Conservation (phyloP, 257 asterid species). For the Rubia yunnanensis region DNA sequence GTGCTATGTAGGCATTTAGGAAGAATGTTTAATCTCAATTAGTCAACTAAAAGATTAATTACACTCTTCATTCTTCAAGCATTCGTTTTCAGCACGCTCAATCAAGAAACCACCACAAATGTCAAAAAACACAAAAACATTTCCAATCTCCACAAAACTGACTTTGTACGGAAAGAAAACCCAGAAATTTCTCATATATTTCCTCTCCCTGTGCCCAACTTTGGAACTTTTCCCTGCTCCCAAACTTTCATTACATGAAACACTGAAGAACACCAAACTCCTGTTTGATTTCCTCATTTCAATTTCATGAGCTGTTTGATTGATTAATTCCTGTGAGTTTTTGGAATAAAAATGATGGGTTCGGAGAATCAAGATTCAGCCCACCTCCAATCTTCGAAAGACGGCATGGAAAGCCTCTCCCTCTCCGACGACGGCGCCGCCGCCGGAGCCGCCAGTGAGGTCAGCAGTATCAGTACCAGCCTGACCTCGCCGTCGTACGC, state of each 20-base stretch:
- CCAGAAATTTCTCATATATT: not conserved
- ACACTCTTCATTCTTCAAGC: not conserved
- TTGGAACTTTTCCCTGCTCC: too few relatives aligned
- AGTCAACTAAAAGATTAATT: not conserved
- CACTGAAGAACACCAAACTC: not conserved
- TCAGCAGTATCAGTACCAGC: constrained; percentile 5
- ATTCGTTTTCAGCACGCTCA: not conserved
- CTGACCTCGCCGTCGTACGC: constrained; percentile 54
- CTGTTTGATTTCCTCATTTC: not conserved
- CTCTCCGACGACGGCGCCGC: constrained; percentile 27
- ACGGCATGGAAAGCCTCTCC: constrained; percentile 54
- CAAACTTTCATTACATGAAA: too few relatives aligned
- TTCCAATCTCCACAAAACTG: too few relatives aligned
- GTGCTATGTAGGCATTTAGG: too few relatives aligned
- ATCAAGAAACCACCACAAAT: not conserved
- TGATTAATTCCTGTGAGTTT: not conserved
- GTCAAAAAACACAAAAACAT: too few relatives aligned
- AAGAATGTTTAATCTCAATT: too few relatives aligned
- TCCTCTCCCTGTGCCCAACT: not conserved
- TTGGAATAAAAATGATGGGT: constrained; percentile 27
- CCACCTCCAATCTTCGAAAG: constrained; percentile 15
- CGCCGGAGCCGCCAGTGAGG: constrained; percentile 11
- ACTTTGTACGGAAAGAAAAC: not conserved
- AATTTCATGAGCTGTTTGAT: not conserved
- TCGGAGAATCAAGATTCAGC: constrained; percentile 23